Evolutionary conservation across 1,284 basidiomycete species (phyloP).

Genomic region (Ganoderma multipileum): DNA sequence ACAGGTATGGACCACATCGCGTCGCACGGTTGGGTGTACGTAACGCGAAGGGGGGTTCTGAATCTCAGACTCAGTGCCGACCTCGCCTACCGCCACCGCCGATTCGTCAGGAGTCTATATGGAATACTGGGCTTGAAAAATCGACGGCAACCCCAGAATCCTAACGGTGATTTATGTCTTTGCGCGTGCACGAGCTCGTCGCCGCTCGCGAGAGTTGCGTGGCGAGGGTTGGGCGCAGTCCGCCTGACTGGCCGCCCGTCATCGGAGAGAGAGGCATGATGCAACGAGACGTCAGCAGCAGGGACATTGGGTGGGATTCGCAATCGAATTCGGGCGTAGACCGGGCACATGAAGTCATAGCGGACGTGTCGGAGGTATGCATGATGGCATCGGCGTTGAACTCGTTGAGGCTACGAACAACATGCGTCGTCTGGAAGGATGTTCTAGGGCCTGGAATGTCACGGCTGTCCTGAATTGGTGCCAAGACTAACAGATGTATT

Average conservation of each 20-base stretch:
- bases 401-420: background rate
- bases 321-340: conserved; percentile 1
- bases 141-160: conserved; percentile 14
- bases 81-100: conserved; percentile 11
- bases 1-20: background rate
- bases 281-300: conserved; percentile 1
- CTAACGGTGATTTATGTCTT: background rate
- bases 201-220: background rate
- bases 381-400: background rate
- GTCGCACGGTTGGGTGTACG: background rate
- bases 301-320: conserved; percentile 16
- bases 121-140: conserved; percentile 9
- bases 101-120: background rate
- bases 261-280: conserved; percentile 7
- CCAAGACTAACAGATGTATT: background rate
- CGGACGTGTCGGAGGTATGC: background rate
- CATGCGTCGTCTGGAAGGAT: background rate
- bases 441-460: background rate
- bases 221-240: background rate
- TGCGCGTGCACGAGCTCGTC: background rate
- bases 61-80: conserved; percentile 11
- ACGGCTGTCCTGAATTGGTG: background rate
- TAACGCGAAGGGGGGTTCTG: background rate
- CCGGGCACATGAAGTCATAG: background rate
- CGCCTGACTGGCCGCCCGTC: conserved; percentile 1